Percentiles rank a stretch among this genome's conserved stretches.
Evolutionary conservation across 306 rosid genomes (phyloP).

Genomic region (Dryas octopetala): DNA sequence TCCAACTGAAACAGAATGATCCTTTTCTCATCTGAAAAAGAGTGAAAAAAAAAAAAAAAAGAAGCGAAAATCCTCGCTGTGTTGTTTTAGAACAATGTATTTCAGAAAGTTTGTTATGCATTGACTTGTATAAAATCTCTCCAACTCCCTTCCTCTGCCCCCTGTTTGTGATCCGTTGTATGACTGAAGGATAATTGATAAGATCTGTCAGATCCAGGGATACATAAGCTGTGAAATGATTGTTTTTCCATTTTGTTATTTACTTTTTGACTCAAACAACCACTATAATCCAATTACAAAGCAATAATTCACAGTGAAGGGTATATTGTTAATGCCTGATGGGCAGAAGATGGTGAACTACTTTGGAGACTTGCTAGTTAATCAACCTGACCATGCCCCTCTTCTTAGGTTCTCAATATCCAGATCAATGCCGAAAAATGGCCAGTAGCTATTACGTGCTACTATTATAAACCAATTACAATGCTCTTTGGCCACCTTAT

Average conservation of each 20-base stretch:
- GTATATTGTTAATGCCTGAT: no score
- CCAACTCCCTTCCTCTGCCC: neutral
- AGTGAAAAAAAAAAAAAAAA: neutral
- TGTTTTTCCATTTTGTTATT: no score
- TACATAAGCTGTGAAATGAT: neutral
- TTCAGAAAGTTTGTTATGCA: slow-evolving; percentile 20
- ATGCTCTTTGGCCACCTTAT: no score
- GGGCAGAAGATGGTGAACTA: no score
- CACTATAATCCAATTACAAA: neutral
- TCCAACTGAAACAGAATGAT: slow-evolving; percentile 63
- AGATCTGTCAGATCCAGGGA: slow-evolving; percentile 23
- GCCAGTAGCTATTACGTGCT: no score
- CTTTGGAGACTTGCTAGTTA: no score
- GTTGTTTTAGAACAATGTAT: slow-evolving; percentile 30
- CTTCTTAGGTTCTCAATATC: no score
- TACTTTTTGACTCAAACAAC: neutral
- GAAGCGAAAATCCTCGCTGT: slow-evolving; percentile 13
- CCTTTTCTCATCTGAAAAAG: slow-evolving; percentile 15
- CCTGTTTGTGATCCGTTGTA: slow-evolving; percentile 27
- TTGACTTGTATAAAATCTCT: slow-evolving; percentile 13
- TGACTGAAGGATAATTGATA: slow-evolving; percentile 25
- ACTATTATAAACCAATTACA: no score
- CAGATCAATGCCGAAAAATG: no score
- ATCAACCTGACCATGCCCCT: no score
- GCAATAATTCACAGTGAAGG: no score